phyloP scores from a whole-genome alignment of 306 rosid genomes.

The Ochetophila trinervis region DNA sequence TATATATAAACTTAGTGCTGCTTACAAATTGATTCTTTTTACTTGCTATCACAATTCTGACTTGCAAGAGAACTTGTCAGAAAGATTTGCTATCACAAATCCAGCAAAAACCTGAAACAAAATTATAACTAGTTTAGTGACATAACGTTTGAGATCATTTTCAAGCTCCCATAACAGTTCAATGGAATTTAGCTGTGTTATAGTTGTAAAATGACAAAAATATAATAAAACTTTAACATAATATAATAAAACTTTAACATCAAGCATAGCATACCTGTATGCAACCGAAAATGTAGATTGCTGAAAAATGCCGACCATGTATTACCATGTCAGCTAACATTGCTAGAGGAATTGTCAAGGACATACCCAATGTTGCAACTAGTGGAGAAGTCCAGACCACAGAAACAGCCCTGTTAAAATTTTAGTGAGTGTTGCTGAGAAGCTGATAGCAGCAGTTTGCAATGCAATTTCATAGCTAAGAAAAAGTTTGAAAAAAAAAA shows the following conservation, averaged over 20 bases:
- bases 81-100: conserved; percentile 61
- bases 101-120: conserved; percentile 66
- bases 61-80: conserved; percentile 41
- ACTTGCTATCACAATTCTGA: conserved; percentile 17
- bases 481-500: neutral
- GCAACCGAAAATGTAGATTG: conserved; percentile 57
- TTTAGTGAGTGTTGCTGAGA: neutral
- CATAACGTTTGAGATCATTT: neutral
- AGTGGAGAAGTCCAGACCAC: conserved; percentile 78
- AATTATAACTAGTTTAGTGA: neutral
- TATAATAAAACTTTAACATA: neutral
- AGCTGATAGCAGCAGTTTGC: conserved; percentile 2
- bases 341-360: conserved; percentile 74
- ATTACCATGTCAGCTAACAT: conserved; percentile 73
- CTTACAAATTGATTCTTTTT: neutral
- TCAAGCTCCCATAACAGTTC: neutral
- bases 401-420: conserved; percentile 62
- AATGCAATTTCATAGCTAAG: neutral
- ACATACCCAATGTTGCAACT: conserved; percentile 68
- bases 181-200: no score
- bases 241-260: neutral
- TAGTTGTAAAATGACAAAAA: no score
- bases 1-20: conserved; percentile 5
- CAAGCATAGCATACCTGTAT: conserved; percentile 44
- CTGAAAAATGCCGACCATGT: conserved; percentile 62